phyloP scores from a whole-genome alignment of 169 alveolate species.

The Eimeria praecox region DNA sequence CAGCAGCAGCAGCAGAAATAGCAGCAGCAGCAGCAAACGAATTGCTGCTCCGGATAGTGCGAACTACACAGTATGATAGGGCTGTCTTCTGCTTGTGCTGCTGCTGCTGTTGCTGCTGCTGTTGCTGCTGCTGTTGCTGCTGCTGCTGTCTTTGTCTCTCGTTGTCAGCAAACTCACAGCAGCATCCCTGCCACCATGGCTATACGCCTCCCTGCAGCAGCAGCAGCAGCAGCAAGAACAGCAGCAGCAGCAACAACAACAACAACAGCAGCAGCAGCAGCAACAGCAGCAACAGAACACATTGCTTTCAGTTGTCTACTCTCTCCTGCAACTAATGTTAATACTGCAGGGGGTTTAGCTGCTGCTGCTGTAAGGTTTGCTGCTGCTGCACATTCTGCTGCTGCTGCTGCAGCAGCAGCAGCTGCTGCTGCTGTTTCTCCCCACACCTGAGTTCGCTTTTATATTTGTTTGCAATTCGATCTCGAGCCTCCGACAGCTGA shows the following conservation, averaged over 20 bases:
- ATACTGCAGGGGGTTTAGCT: background rate
- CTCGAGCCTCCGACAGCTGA: constrained; percentile 61
- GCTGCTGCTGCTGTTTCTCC: background rate
- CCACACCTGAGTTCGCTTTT: constrained; percentile 54
- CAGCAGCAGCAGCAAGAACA: constrained; percentile 40
- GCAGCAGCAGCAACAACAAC: background rate
- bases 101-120: background rate
- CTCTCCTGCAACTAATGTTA: background rate
- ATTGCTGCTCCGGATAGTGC: background rate
- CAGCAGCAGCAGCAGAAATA: background rate
- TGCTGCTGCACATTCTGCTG: background rate
- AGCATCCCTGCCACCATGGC: background rate
- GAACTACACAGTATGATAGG: background rate
- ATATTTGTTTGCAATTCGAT: background rate
- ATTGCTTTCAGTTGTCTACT: background rate
- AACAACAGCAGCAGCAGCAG: background rate
- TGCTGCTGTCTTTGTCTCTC: background rate
- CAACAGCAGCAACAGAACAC: background rate
- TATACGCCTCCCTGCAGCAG: constrained; percentile 67
- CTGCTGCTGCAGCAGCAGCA: background rate
- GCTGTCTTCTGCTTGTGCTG: background rate
- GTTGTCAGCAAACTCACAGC: background rate
- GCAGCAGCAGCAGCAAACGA: background rate
- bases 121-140: constrained; percentile 19
- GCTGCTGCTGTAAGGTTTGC: background rate